Conservation (phyloP, 148 eudicot genomes). For the Fagopyrum esculentum region DNA sequence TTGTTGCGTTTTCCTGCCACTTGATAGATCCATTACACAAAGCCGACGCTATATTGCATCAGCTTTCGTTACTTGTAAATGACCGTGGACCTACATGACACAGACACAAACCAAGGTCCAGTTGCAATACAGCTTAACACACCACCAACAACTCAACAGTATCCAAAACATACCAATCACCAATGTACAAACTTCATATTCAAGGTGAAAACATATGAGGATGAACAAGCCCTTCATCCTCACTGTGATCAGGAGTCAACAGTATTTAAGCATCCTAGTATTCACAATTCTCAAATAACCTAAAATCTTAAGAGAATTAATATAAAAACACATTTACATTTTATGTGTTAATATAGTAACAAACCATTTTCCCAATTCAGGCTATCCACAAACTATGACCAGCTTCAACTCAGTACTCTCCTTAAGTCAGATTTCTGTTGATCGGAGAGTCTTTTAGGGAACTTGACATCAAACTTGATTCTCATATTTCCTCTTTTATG, state of each 20-base stretch:
- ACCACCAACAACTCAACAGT: not conserved
- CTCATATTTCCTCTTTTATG: conserved; percentile 34
- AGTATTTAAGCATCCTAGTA: conserved; percentile 8
- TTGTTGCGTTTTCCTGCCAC: not conserved
- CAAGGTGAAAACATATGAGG: not conserved
- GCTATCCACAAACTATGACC: not conserved
- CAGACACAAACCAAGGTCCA: not conserved
- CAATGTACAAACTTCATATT: not conserved
- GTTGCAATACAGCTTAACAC: not conserved
- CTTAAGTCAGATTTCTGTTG: conserved; percentile 41
- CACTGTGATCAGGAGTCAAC: not conserved
- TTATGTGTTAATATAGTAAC: not conserved
- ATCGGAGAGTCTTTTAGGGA: conserved; percentile 36
- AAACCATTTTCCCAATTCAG: not conserved
- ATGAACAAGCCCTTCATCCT: conserved; percentile 9
- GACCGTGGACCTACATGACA: not conserved
- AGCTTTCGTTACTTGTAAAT: not conserved
- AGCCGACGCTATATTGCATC: not conserved
- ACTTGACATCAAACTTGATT: conserved; percentile 41
- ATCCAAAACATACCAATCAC: not conserved
- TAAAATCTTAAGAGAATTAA: not conserved
- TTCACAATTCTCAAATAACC: conserved; percentile 6
- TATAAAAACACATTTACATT: not conserved
- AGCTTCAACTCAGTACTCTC: conserved; percentile 18
- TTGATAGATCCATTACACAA: not conserved